Evolutionary conservation across 805 yeast species (phyloP), one percentile per base, ranked within the genome.

Genomic region (Saccharomycopsis sp.): DNA sequence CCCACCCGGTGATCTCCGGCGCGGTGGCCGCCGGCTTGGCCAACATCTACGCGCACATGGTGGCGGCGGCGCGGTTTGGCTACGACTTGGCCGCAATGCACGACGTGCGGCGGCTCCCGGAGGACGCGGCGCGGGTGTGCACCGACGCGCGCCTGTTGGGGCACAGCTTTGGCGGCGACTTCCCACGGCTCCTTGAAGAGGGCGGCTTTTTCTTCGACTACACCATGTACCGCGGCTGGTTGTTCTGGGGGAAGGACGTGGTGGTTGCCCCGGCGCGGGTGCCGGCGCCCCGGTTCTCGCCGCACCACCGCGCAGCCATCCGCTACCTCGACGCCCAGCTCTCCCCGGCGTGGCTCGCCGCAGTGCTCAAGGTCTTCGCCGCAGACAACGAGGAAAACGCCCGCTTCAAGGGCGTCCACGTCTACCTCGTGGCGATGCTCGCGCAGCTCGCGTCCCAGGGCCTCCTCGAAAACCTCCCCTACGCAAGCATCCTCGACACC

Each of bases 311-410:
- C n/a, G n/a, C n/a, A n/a, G n/a, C n/a, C n/a, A n/a, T n/a, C n/a
- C n/a, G n/a, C n/a, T n/a, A n/a, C n/a, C n/a, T n/a, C n/a, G n/a
- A 86, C 3, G 52, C 67, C 0, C 46, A 68, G 2, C 67, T 89
- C 2, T 76, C 77, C 2, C 79, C 76, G 59, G 79, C 79, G 0
- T 87, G 92, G 90, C 65, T 89, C n/a, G 62, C 65, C 2, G 70
- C 69, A 14, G 73, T 85, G 7, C 71, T 83, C 14, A 74, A 74
- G 14, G 71, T 79, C 54, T 75, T 86, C 71, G 73, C 83, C 34
- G 78, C 85, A 61, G 85, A 89, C 65, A 82, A 89, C 67, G 92
- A 90, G 63, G 74, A 82, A 0, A 81, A 78, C 40, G 82, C 87
- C 20, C 80, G 80, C 1, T 88, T 87, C 64, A 85, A 85, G 60